Base-by-base conservation (phyloP, 257 asterid genomes). In the Ocimum tenuiflorum region DNA sequence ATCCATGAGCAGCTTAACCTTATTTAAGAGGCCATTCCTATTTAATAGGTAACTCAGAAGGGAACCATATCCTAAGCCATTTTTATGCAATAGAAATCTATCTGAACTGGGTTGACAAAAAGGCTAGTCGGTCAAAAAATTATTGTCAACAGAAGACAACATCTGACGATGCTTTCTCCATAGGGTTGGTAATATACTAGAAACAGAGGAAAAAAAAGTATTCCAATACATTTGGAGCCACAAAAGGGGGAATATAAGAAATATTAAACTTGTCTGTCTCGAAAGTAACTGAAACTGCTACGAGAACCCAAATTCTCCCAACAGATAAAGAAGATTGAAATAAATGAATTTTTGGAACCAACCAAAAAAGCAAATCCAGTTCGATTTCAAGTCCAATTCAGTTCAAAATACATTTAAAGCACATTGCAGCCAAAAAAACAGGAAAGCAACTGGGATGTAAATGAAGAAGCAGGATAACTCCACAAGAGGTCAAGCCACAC, bases 381-480 rank as follows among this genome's bases (percentile, higher is more conserved):
- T 45, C 20, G 51, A 33, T 23, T 64, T 35, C 17, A 60, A 52
- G 56, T 36, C 5, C 49, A 57, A 45, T 42, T 70, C 14, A 74
- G 46, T 62, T 17, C 23, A 13, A 7, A 41, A 49, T 41, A 27
- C 2, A 9, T 23, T 68, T 49, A n/a, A 63, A 22, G 62, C 51
- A 31, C 67, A 41, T 17, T 19, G 68, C 29, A 5, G 36, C 46
- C 53, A 35, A 58, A 61, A 18, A 67, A 63, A 54, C 53, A 65
- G 54, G 51, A 13, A 63, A 38, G 42, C 56, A 46, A 54, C 42
- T 10, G 46, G 11, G 47, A 60, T 47, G 51, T 36, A 48, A 65
- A 65, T 63, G 35, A 43, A 49, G 18, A 19, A 41, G 56, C 46
- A 64, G 60, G 24, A 56, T 29, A 41, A 27, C 65, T 52, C n/a